phyloP scores from a whole-genome alignment of 179 eudicot species.

The Monotropa hypopitys region DNA sequence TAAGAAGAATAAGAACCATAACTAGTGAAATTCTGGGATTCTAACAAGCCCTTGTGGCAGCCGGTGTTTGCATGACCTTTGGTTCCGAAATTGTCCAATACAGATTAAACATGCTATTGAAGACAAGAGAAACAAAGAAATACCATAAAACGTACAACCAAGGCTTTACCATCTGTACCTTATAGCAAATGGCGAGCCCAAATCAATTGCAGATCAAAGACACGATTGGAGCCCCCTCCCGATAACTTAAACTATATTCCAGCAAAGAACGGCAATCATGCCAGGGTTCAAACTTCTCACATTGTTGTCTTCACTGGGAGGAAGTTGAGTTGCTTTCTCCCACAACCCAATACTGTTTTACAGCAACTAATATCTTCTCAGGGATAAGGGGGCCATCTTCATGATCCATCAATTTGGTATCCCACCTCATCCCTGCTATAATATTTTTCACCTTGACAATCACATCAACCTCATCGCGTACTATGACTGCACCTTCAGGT shows the following conservation, averaged over 20 bases:
- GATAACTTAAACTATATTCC: background rate
- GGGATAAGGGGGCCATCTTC: conserved; percentile 35
- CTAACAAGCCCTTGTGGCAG: background rate
- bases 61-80: background rate
- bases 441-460: conserved; percentile 27
- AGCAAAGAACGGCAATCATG: background rate
- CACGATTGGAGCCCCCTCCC: background rate
- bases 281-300: background rate
- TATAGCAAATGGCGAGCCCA: background rate
- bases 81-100: background rate
- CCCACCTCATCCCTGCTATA: conserved; percentile 28
- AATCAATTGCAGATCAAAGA: background rate
- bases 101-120: background rate
- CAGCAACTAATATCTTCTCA: conserved; percentile 31
- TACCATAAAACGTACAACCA: background rate
- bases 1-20: background rate
- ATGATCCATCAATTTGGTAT: conserved; percentile 26
- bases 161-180: background rate
- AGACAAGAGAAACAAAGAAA: background rate
- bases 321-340: conserved; percentile 25
- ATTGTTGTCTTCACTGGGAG: conserved; percentile 5
- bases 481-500: conserved; percentile 33
- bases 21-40: background rate
- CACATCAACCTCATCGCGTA: conserved; percentile 35
- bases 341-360: conserved; percentile 32